Percentiles rank a stretch among this genome's conserved stretches.
These are phyloP conservation scores for Beauveria rudraprayagi DNA, from an alignment of 2,329 filamentous ascomycete species.

Conservation along the genomic window DNA sequence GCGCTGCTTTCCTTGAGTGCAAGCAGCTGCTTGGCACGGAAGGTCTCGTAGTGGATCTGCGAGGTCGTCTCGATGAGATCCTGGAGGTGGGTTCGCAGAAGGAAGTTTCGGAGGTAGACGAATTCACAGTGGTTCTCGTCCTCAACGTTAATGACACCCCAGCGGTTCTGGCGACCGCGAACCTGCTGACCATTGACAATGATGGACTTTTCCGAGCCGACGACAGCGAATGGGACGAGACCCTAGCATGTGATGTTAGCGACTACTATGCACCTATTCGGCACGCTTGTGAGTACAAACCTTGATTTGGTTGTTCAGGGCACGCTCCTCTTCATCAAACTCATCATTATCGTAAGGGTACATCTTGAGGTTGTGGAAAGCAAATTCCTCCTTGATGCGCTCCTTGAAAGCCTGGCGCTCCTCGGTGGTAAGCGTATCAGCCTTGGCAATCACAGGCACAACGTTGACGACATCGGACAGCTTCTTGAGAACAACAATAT, in stretches of 20 bases:
- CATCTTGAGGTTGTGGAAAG: slow-evolving; percentile 99
- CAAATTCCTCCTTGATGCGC: slow-evolving; percentile 98
- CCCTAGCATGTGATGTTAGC: slow-evolving; percentile 48
- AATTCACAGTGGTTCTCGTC: slow-evolving; percentile 99
- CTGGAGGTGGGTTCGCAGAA: slow-evolving; percentile 95
- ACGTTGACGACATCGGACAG: slow-evolving; percentile 98
- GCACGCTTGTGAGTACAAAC: slow-evolving; percentile 39
- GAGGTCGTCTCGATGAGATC: slow-evolving; percentile 98
- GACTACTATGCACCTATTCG: neutral
- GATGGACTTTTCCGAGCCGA: slow-evolving; percentile 96
- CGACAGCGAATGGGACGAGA: slow-evolving; percentile 93
- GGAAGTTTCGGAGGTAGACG: slow-evolving; percentile 95
- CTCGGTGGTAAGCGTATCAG: slow-evolving; percentile 90
- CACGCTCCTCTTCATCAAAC: slow-evolving; percentile 92
- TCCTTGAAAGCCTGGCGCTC: slow-evolving; percentile 97
- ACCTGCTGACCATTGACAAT: slow-evolving; percentile 97
- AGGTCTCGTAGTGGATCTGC: slow-evolving; percentile 99
- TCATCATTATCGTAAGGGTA: slow-evolving; percentile 99
- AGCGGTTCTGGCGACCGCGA: slow-evolving; percentile 94
- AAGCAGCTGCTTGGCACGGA: slow-evolving; percentile 97
- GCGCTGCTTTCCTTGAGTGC: slow-evolving; percentile 97
- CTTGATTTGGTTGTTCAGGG: slow-evolving; percentile 94
- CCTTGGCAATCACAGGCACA: slow-evolving; percentile 97
- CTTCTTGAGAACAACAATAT: slow-evolving; percentile 99
- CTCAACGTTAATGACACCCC: slow-evolving; percentile 99